A percentile compares a stretch with the other conserved stretches of the same genome.
These are phyloP conservation scores for Cicer cuneatum DNA, from an alignment of 306 rosid species.

Conservation along the genomic window DNA sequence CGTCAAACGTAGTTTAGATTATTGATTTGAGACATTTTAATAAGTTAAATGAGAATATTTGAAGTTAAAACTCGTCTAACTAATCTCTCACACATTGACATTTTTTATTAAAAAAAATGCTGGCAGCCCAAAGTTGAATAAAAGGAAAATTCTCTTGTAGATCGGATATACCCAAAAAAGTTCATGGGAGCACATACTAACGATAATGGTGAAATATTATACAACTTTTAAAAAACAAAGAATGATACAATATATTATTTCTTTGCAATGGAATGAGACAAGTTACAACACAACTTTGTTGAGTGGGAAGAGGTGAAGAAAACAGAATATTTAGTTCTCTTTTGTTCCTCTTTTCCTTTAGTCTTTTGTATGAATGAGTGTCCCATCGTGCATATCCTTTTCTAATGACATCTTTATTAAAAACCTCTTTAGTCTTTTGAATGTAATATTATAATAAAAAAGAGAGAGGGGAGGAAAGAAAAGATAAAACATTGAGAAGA, in stretches of 20 bases:
- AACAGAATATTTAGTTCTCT: constrained; percentile 49
- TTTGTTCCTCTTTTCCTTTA: constrained; percentile 47
- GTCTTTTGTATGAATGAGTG: constrained; percentile 46
- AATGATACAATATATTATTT: constrained; percentile 39
- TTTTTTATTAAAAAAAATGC: too few species aligned
- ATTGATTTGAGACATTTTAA: too few species aligned
- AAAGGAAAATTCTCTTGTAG: neutral
- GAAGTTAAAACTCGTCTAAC: too few species aligned
- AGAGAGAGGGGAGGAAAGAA: constrained; percentile 25
- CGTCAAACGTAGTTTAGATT: too few species aligned
- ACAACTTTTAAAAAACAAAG: constrained; percentile 40
- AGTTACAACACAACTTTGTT: constrained; percentile 46
- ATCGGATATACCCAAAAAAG: constrained; percentile 35
- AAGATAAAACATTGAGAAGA: constrained; percentile 37
- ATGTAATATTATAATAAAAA: constrained; percentile 30
- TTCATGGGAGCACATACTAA: constrained; percentile 41
- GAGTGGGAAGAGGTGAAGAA: constrained; percentile 45
- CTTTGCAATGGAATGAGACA: constrained; percentile 34
- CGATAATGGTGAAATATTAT: constrained; percentile 20
- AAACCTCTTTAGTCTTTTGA: constrained; percentile 47
- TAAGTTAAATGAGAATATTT: too few species aligned
- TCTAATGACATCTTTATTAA: constrained; percentile 43
- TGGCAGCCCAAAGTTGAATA: too few species aligned
- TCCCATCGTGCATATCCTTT: constrained; percentile 42
- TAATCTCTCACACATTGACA: too few species aligned